These are phyloP conservation scores for Eucalyptus cloeziana DNA, from an alignment of 345 rosid species.

Conservation along the genomic window DNA sequence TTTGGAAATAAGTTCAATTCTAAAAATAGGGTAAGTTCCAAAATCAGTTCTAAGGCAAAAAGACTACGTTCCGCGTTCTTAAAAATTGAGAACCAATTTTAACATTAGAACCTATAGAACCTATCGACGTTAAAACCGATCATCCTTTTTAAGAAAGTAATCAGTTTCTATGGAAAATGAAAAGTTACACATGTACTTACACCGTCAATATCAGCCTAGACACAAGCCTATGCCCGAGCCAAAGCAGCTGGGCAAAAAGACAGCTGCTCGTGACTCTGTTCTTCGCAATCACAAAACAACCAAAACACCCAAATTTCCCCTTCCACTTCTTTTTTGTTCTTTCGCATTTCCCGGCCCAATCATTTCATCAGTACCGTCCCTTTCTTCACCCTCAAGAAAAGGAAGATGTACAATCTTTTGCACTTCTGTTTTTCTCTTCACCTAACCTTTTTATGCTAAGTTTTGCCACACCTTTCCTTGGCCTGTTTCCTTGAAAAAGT, in stretches of 20 bases:
- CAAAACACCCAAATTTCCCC: neutral
- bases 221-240: neutral
- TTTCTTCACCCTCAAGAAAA: neutral
- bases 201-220: neutral
- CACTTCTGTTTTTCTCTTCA: neutral
- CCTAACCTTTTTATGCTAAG: neutral
- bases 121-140: neutral
- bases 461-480: neutral
- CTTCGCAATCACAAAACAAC: neutral
- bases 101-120: neutral
- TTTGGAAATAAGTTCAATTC: neutral
- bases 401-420: neutral
- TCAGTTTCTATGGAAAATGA: neutral
- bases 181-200: neutral
- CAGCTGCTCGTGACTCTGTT: neutral
- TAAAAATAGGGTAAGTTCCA: neutral
- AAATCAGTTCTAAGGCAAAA: neutral
- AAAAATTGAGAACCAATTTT: neutral
- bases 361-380: neutral
- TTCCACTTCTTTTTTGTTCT: neutral
- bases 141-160: too few species aligned
- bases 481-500: neutral
- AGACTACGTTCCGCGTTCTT: accelerated
- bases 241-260: neutral
- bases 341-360: neutral